These are phyloP conservation scores for Diaporthe vaccinii DNA, from an alignment of 2,329 filamentous ascomycete genomes.

Conservation along the genomic window DNA sequence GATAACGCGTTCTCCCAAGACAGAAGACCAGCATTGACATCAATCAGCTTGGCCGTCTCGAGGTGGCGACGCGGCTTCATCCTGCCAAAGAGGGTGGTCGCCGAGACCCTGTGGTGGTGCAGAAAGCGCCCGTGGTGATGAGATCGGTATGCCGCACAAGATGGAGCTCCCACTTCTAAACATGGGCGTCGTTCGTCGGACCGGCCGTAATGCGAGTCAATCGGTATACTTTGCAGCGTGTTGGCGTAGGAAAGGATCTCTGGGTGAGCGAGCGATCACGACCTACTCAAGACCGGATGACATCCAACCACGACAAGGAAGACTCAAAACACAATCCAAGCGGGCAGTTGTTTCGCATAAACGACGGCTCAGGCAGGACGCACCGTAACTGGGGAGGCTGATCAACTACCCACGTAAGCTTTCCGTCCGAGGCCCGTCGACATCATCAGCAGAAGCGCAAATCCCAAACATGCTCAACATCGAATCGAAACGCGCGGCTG, in stretches of 20 bases:
- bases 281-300: constrained; percentile 12
- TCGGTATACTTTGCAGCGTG: neutral
- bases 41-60: neutral
- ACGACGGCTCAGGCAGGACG: neutral
- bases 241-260: neutral
- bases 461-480: constrained; percentile 39
- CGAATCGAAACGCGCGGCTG: constrained; percentile 37
- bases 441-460: constrained; percentile 34
- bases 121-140: neutral
- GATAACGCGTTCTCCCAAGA: neutral
- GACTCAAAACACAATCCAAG: constrained; percentile 3
- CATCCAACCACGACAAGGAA: constrained; percentile 5
- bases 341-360: constrained; percentile 25
- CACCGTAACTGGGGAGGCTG: neutral
- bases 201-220: neutral
- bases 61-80: neutral
- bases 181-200: neutral
- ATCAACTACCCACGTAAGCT: constrained; percentile 14
- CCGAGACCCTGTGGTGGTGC: neutral
- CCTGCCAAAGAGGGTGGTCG: neutral
- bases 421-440: constrained; percentile 9
- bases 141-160: neutral
- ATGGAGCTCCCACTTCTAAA: neutral
- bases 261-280: constrained; percentile 8
- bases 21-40: neutral